Percentiles rank a stretch among this genome's conserved stretches.
Conservation (phyloP, 2,329 filamentous ascomycete genomes). For the Trichoderma pleuroti region DNA sequence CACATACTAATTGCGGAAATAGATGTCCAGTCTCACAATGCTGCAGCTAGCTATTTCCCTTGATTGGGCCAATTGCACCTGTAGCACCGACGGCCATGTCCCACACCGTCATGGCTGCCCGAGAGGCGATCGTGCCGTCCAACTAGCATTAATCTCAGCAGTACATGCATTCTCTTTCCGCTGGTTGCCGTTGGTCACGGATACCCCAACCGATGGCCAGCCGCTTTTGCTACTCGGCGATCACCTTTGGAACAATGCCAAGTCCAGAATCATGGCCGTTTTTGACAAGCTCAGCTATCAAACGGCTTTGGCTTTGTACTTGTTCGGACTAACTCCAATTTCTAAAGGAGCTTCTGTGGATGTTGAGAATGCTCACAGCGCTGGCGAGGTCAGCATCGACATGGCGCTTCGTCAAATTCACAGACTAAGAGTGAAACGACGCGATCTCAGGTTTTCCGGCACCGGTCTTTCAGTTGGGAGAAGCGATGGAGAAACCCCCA, state of each 20-base stretch:
- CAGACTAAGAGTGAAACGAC: not conserved
- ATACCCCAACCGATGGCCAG: not conserved
- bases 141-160: not conserved
- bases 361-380: not conserved
- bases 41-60: not conserved
- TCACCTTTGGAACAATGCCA: not conserved
- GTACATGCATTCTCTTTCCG: not conserved
- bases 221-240: not conserved
- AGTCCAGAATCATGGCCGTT: not conserved
- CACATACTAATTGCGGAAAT: not conserved
- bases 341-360: not conserved
- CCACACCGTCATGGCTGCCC: not conserved
- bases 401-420: constrained; percentile 7
- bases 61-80: not conserved
- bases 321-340: not conserved
- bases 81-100: not conserved
- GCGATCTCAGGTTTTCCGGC: not conserved
- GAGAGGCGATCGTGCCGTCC: not conserved
- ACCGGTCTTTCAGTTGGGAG: not conserved
- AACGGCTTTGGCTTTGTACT: not conserved
- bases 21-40: not conserved
- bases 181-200: not conserved
- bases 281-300: constrained; percentile 10
- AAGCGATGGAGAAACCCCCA: not conserved
- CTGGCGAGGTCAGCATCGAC: not conserved